These are phyloP conservation scores for Kuraishia floccosa DNA, from an alignment of 805 yeast species.

Conservation along the genomic window DNA sequence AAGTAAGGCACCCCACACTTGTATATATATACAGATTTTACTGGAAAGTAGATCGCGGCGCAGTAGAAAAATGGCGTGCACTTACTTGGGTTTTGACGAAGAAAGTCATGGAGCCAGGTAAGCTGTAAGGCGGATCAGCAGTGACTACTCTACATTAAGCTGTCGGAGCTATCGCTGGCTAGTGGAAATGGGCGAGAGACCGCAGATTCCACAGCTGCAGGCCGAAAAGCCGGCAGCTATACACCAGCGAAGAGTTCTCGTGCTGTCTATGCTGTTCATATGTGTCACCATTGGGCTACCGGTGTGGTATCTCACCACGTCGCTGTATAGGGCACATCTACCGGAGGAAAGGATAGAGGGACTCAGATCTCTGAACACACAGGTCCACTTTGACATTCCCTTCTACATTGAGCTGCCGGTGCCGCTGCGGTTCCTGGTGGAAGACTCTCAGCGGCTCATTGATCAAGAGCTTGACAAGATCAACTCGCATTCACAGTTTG, in stretches of 20 bases:
- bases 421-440: conserved; percentile 18
- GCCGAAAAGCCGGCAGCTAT: no score
- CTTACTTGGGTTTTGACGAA: no score
- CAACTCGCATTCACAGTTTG: conserved; percentile 11
- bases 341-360: conserved; percentile 32
- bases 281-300: conserved; percentile 37
- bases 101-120: no score
- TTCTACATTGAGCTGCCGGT: conserved; percentile 25
- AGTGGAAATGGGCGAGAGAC: no score
- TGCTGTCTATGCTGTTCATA: conserved; percentile 5
- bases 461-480: conserved; percentile 16
- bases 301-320: conserved; percentile 47
- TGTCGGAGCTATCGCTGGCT: no score
- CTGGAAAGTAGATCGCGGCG: no score
- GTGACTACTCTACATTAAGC: no score
- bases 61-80: no score
- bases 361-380: conserved; percentile 6
- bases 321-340: conserved; percentile 49
- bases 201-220: no score
- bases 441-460: conserved; percentile 22
- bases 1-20: no score
- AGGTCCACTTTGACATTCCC: conserved; percentile 25
- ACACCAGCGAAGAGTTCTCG: conserved; percentile 6
- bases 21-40: no score
- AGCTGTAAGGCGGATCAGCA: no score